Base-by-base conservation (phyloP, 352 stramenopile species). In the Halophytophthora batemanensis region DNA sequence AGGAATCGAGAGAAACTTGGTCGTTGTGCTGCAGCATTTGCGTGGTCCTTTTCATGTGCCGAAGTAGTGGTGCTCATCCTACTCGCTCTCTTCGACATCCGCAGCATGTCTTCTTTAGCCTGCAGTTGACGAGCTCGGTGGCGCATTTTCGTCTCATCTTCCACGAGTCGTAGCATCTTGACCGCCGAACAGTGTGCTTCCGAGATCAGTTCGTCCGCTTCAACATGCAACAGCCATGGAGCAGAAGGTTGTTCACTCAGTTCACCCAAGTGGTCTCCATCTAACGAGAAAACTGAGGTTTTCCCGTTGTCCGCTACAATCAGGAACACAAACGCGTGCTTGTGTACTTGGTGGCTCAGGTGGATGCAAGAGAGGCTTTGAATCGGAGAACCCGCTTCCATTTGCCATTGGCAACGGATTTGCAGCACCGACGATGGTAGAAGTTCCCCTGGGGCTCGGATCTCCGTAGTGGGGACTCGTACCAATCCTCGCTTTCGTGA, bases 271-370 rank as follows among this genome's bases (percentile, higher is more conserved):
- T 62, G 50, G n/a, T 64, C 37, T 2, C 71, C 71, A 0, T 68
- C 54, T 2, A 66, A 31, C 1, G 63, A 68, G 59, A 72, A 82
- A 8, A 85, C 51, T 0, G 63, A 66, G 12, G 68, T 57, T 4
- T 25, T 19, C 2, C 69, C 69, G 17, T 66, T 65, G 15, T 78
- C 65, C 6, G 53, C 58, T 5, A 68, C 38, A 21, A 66, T 64
- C 14, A 57, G 37, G 11, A 82, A 31, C 14, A 77, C 21, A 1
- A 52, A 33, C 35, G 35, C 25, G 38, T 14, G 13, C 42, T 48
- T 28, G 8, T 22, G 28, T 2, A 42, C 31, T 6, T 29, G 34
- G 6, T 37, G 15, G 2, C 15, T 38, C 21, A 25, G 35, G 18
- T 43, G n/a, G 43, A 50, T 33, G 2, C 51, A 37, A 6, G 52